Conservation (phyloP, 2,329 filamentous ascomycete species). For the Penicillium aurantiogriseum region DNA sequence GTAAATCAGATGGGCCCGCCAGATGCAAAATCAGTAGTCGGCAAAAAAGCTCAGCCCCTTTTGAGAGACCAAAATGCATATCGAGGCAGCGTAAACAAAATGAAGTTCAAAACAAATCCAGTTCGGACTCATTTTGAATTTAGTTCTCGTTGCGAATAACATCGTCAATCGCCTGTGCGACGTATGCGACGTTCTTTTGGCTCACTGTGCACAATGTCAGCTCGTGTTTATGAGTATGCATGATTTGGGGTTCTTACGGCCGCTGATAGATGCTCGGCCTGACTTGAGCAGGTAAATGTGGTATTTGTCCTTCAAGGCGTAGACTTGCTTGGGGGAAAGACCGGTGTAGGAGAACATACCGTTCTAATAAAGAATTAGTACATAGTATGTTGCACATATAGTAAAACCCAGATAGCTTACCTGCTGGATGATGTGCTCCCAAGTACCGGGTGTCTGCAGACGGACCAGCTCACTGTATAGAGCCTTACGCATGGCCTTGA, state of each 20-base stretch:
- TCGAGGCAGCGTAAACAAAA: constrained; percentile 2
- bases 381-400: not conserved
- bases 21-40: constrained; percentile 13
- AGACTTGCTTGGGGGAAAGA: constrained; percentile 47
- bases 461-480: constrained; percentile 78
- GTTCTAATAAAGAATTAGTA: constrained; percentile 28
- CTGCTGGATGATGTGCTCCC: constrained; percentile 97
- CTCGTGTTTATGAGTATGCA: not conserved
- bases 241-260: constrained; percentile 29
- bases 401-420: constrained; percentile 48
- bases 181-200: constrained; percentile 41
- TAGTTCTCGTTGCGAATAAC: constrained; percentile 37
- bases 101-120: not conserved
- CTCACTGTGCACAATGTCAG: constrained; percentile 32
- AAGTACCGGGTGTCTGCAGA: constrained; percentile 82
- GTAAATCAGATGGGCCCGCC: constrained; percentile 17
- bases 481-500: constrained; percentile 82
- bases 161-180: constrained; percentile 40
- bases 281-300: constrained; percentile 46
- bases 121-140: constrained; percentile 1
- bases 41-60: not conserved
- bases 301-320: constrained; percentile 41
- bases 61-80: not conserved
- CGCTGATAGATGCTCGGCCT: constrained; percentile 42
- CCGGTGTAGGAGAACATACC: constrained; percentile 90